Percentiles rank a stretch among this genome's conserved stretches.
Evolutionary conservation across 805 yeast genomes (phyloP).

Genomic region (Metschnikowia arizonensis): DNA sequence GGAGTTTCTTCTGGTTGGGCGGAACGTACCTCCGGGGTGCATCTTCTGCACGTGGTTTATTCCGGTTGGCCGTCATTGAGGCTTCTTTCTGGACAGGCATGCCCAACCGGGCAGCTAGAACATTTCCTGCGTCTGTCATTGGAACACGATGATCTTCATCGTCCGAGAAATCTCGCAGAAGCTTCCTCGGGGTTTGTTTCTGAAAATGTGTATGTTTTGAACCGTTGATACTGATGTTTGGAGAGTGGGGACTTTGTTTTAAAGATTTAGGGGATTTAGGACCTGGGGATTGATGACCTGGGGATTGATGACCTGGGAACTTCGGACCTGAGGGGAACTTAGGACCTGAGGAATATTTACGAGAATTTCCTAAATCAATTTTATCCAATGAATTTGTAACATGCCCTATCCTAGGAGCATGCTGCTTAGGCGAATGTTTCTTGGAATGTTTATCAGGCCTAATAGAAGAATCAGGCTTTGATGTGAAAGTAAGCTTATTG

Average conservation of each 20-base stretch:
- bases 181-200: neutral
- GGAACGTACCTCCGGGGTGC: slow-evolving; percentile 9
- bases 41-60: neutral
- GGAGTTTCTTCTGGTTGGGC: slow-evolving; percentile 12
- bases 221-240: too few species aligned
- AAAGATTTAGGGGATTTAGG: too few species aligned
- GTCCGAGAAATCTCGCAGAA: neutral
- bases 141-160: slow-evolving; percentile 20
- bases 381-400: neutral
- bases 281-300: too few species aligned
- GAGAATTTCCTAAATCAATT: neutral
- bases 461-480: neutral
- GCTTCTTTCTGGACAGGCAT: slow-evolving; percentile 5
- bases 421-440: neutral
- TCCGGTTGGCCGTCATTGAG: neutral
- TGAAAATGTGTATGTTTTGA: too few species aligned
- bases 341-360: too few species aligned
- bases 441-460: neutral
- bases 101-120: slow-evolving; percentile 31
- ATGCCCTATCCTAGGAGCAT: neutral
- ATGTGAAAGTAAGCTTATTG: neutral
- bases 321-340: too few species aligned
- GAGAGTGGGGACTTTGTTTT: neutral
- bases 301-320: too few species aligned
- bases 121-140: slow-evolving; percentile 30